Base-by-base conservation (phyloP, 2,329 filamentous ascomycete species). In the Microcyclospora tardicrescens region DNA sequence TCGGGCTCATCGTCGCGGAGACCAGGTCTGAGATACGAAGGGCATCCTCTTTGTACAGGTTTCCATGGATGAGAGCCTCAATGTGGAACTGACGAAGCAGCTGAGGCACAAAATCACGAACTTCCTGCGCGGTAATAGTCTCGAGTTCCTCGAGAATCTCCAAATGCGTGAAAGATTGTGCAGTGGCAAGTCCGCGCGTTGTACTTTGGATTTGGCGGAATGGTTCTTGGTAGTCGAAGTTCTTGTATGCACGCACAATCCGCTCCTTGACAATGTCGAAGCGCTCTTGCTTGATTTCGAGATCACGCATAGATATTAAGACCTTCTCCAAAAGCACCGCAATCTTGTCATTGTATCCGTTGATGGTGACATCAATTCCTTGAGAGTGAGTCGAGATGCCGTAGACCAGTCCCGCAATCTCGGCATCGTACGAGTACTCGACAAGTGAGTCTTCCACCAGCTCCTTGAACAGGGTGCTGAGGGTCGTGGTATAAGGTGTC, bases 271-370 rank as follows among this genome's bases (percentile, higher is more conserved):
- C 76, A 49, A 96, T 86, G 35, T 81, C 75, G 56, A 96, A 98
- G 2, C 91, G 77, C 40, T 93, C 86, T n/a, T 84, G 73, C 45
- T 79, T 81, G 49, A 96, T 73, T 29, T 86, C 76, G 5, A 96
- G 68, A 51, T 94, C 83, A 36, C 84, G 77, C 72, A 95, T 83
- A 9, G 81, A 86, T 10, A 77, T 64, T 16, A 94, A 67, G 3
- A 96, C 84, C 57, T 94, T 91, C 56, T 96, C 85, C 34, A 98
- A 63, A 16, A 98, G 71, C 0, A 95, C 85, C 0, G 82, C 70
- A 54, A 98, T 77, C 66, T 98, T 98, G 61, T 98, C 91, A 51
- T 95, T 98, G 65, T 96, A 98, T 0, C 91, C 91, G 19, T 77
- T 79, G 3, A 96, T 74, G 11, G 81, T 77, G 31, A 96, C 66